Conservation (phyloP, 352 stramenopile species). For the Pythium sp. region DNA sequence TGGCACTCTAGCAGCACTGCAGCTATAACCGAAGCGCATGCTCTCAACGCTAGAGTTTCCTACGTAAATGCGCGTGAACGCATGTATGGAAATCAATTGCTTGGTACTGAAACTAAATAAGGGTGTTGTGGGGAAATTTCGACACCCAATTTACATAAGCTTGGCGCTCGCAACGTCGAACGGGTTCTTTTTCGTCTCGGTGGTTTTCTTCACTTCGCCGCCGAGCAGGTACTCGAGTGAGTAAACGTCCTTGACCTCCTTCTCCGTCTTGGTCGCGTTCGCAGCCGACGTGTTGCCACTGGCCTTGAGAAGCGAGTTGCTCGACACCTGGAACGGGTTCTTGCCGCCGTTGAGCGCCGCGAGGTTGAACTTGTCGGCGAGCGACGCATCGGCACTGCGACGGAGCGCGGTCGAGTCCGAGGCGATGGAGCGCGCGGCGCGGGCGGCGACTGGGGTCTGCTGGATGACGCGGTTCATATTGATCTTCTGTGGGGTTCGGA, state of each 20-base stretch:
- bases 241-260: constrained; percentile 54
- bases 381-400: constrained; percentile 19
- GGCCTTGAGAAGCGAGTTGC: constrained; percentile 44
- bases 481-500: not conserved
- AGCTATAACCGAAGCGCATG: no score
- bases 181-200: constrained; percentile 31
- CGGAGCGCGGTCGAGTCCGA: constrained; percentile 9
- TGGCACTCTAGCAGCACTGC: no score
- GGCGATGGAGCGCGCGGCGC: constrained; percentile 12
- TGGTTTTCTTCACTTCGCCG: constrained; percentile 23
- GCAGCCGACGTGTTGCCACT: constrained; percentile 7
- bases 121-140: not conserved
- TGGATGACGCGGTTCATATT: constrained; percentile 19
- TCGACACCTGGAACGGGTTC: constrained; percentile 65
- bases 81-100: not conserved
- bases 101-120: constrained; percentile 8
- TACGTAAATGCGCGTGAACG: no score
- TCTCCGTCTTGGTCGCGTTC: constrained; percentile 22
- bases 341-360: constrained; percentile 63
- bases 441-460: not conserved
- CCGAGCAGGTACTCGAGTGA: constrained; percentile 66
- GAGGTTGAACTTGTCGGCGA: constrained; percentile 65
- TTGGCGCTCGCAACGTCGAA: constrained; percentile 68
- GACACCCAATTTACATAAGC: constrained; percentile 39
- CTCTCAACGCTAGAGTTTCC: no score